A percentile compares a stretch with the other conserved stretches of the same genome.
Conservation (phyloP, 805 yeast species). For the Brettanomyces naardenensis region DNA sequence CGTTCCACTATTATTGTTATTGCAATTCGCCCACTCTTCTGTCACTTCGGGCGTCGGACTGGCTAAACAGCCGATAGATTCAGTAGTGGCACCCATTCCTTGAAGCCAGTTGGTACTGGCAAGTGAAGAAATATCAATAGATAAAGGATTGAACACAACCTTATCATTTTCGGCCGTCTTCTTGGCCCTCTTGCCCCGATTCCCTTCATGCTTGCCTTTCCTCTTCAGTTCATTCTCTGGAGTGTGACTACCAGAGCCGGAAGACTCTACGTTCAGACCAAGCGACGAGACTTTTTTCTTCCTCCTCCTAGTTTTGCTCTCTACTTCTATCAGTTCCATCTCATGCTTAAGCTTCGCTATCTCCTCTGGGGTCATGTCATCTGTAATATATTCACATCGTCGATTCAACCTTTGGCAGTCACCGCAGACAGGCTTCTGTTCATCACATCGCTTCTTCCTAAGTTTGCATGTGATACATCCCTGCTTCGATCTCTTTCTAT, state of each 20-base stretch:
- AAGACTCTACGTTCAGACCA: background rate
- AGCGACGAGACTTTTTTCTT: conserved; percentile 9
- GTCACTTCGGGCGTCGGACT: background rate
- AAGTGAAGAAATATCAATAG: conserved; percentile 12
- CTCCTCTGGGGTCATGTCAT: conserved; percentile 34
- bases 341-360: conserved; percentile 27
- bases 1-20: background rate
- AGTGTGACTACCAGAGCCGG: background rate
- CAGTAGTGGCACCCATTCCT: conserved; percentile 1
- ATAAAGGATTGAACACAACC: conserved; percentile 24
- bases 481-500: conserved; percentile 32
- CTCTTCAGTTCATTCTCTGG: background rate
- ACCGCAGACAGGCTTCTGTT: conserved; percentile 39
- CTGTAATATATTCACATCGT: conserved; percentile 41
- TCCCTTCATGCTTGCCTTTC: background rate
- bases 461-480: conserved; percentile 67
- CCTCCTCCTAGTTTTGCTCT: conserved; percentile 35
- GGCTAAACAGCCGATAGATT: conserved; percentile 1
- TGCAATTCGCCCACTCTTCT: background rate
- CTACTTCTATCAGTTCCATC: conserved; percentile 33
- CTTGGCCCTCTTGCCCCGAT: background rate
- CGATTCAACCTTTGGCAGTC: conserved; percentile 40
- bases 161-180: conserved; percentile 5
- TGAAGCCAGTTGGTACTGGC: conserved; percentile 1
- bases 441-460: conserved; percentile 54